Conservation (phyloP, 768 basidiomycete genomes). For the Pluteus cervinus region DNA sequence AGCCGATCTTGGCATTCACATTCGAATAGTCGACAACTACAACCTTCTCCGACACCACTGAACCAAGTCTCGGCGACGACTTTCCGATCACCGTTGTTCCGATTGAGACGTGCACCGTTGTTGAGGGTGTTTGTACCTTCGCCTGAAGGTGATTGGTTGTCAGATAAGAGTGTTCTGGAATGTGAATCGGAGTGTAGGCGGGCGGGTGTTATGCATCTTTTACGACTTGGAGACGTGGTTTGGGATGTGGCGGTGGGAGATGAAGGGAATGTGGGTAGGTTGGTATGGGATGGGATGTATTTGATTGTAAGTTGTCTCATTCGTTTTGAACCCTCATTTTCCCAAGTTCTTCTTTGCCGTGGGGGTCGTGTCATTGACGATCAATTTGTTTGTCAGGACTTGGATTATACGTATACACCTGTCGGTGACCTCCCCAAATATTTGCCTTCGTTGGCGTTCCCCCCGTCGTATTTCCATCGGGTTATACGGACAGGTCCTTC, state of each 20-base stretch:
- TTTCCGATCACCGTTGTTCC: slow-evolving; percentile 71
- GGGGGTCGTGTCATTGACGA: slow-evolving; percentile 8
- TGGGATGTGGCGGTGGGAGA: slow-evolving; percentile 87
- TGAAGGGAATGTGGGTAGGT: slow-evolving; percentile 76
- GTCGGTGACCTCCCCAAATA: slow-evolving; percentile 77
- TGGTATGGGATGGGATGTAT: slow-evolving; percentile 88
- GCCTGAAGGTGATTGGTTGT: slow-evolving; percentile 82
- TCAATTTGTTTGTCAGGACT: slow-evolving; percentile 44
- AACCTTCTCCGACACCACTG: slow-evolving; percentile 6
- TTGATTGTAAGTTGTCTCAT: slow-evolving; percentile 55
- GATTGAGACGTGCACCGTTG: slow-evolving; percentile 66
- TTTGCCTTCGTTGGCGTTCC: slow-evolving; percentile 72
- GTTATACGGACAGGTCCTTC: slow-evolving; percentile 62
- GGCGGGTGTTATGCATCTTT: slow-evolving; percentile 54
- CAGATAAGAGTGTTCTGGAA: slow-evolving; percentile 72
- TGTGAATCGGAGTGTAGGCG: slow-evolving; percentile 77
- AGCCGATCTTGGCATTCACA: slow-evolving; percentile 45
- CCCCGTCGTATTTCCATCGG: slow-evolving; percentile 87
- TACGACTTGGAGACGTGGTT: slow-evolving; percentile 76
- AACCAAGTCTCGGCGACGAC: slow-evolving; percentile 7
- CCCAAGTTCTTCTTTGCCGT: slow-evolving; percentile 3
- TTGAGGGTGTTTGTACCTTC: slow-evolving; percentile 81
- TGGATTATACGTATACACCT: slow-evolving; percentile 76
- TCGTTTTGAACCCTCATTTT: slow-evolving; percentile 8
- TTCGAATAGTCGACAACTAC: slow-evolving; percentile 29